Conservation (phyloP, 176 grass and related monocot species). For the Canna indica region DNA sequence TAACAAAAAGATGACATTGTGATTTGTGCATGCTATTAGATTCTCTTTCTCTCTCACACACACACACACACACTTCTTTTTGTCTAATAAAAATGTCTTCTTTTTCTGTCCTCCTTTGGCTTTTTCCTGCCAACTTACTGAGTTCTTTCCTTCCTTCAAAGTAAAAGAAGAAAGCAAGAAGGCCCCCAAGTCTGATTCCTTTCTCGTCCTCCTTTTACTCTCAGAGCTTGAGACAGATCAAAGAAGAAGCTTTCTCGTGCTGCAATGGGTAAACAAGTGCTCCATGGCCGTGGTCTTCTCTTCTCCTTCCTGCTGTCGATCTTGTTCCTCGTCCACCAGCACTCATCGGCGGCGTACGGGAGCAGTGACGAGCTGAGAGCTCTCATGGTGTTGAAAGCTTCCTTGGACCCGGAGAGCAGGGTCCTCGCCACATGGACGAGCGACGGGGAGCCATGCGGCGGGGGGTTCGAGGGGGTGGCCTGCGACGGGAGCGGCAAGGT, state of each 20-base stretch:
- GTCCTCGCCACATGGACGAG: constrained; percentile 44
- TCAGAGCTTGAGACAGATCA: not conserved
- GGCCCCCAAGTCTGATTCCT: not conserved
- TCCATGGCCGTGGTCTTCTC: not conserved
- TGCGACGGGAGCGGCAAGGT: constrained; percentile 59
- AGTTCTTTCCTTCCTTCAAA: not conserved
- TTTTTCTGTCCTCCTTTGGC: constrained; percentile 1
- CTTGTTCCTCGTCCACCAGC: not conserved
- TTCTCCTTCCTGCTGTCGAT: constrained; percentile 4
- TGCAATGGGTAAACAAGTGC: not conserved
- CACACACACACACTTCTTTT: not conserved
- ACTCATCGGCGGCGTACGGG: not conserved
- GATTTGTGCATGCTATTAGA: too few relatives aligned
- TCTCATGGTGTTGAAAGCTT: constrained; percentile 63
- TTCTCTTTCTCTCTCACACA: too few relatives aligned
- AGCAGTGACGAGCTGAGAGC: constrained; percentile 32
- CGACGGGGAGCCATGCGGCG: constrained; percentile 56
- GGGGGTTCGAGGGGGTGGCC: constrained; percentile 64
- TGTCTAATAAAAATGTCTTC: not conserved
- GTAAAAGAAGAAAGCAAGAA: not conserved
- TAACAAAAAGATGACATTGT: too few relatives aligned
- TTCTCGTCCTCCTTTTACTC: not conserved
- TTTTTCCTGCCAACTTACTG: not conserved
- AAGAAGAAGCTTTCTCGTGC: not conserved
- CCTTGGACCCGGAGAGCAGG: constrained; percentile 40